Evolutionary conservation across 805 yeast genomes (phyloP), one percentile per base, ranked within the genome.

Genomic region (Lachancea waltii): DNA sequence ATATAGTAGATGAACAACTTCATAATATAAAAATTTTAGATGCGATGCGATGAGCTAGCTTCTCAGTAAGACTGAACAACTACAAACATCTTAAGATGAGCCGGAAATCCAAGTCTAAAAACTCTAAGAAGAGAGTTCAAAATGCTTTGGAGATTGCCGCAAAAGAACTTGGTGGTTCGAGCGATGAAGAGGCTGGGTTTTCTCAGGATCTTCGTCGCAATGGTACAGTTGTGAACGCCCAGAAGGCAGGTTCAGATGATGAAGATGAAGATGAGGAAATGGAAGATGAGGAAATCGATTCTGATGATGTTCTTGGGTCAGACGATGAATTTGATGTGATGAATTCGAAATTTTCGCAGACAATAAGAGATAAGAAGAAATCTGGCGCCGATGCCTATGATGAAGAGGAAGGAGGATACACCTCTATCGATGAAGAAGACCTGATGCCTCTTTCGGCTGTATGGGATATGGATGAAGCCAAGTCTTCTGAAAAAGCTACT

Each of bases 301-400:
- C 95, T 1, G 96, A 87, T 58, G 95, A 83, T 50, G 95, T 95
- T 0, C 62, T 85, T 42, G 95, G 92, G 0, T 80, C 92, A 0
- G 94, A 74, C 41, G 89, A 82, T 48, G 85, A 78, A 37, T 75
- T 71, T 42, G 85, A 78, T 39, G 72, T 69, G 6, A 60, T 79
- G 49, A 72, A 75, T 57, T 75, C 84, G 21, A 81, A 75, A 53
- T 75, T 80, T 46, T 78, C 86, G 5, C 85, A 81, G 51, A 74
- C 81, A 10, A 62, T 79, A 30, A 73, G 86, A 61, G 85, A 79
- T 54, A 68, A 67, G 43, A 57, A 54, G 26, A 56, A 22, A 54
- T 58, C 20, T 16, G 32, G 23, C 26, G 20, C 7, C 28, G 33
- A 11, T 8, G 25, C 11, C 9, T 27, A 56, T 20, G 63, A 61